A percentile compares a stretch with the other conserved stretches of the same genome.
Evolutionary conservation across 371 early-diverging fungal species (phyloP).

Genomic region (Fennellomyces sp.): DNA sequence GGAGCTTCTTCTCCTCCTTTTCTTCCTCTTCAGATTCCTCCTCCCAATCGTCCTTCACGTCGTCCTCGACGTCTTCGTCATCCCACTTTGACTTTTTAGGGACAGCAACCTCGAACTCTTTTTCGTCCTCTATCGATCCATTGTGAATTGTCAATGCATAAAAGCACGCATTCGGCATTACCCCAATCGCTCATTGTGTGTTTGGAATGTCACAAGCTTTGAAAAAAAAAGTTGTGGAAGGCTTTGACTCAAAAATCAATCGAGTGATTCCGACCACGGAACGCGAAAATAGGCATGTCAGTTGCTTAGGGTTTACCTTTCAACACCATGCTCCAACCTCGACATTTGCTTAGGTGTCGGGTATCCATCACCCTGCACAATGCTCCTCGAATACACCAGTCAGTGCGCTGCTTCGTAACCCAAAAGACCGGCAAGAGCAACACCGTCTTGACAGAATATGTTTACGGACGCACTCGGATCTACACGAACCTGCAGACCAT

Average conservation of each 20-base stretch:
- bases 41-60: constrained; percentile 79
- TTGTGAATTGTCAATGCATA: too few species aligned
- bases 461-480: constrained; percentile 59
- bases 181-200: constrained; percentile 71
- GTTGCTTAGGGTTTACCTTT: too few species aligned
- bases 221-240: constrained; percentile 1
- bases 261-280: too few species aligned
- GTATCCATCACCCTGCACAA: not conserved
- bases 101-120: constrained; percentile 31
- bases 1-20: constrained; percentile 38
- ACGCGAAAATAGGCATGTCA: too few species aligned
- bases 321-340: too few species aligned
- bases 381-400: not conserved
- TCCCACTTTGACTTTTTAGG: constrained; percentile 73
- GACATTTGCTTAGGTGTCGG: too few species aligned
- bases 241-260: too few species aligned
- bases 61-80: constrained; percentile 84
- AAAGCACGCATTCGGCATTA: too few species aligned
- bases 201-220: not conserved
- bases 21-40: constrained; percentile 67
- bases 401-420: not conserved
- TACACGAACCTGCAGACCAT: constrained; percentile 55
- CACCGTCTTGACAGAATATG: constrained; percentile 50
- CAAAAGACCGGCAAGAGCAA: not conserved
- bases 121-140: constrained; percentile 37